Conservation (phyloP, 306 rosid genomes). For the Begonia fuchsioides region DNA sequence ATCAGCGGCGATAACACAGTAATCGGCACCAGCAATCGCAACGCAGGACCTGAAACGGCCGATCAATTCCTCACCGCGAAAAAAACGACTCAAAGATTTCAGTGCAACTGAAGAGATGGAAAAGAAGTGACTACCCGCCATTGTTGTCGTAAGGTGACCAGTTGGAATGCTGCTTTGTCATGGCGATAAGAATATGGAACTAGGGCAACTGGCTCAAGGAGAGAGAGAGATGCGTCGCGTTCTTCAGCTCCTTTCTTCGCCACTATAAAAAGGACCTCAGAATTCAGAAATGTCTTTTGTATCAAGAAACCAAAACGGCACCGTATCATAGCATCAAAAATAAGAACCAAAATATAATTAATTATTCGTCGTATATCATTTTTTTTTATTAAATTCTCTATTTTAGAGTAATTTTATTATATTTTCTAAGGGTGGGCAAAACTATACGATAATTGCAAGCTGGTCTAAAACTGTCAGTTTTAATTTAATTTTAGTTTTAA, state of each 20-base stretch:
- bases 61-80: background rate
- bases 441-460: too few species aligned
- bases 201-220: slow-evolving; percentile 8
- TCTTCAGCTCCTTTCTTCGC: background rate
- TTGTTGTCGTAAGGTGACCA: slow-evolving; percentile 97
- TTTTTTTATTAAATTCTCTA: too few species aligned
- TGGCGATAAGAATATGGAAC: slow-evolving; percentile 16
- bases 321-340: too few species aligned
- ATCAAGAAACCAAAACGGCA: slow-evolving; percentile 25
- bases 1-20: slow-evolving; percentile 88
- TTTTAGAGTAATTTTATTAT: too few species aligned
- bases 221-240: background rate
- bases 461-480: too few species aligned
- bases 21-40: slow-evolving; percentile 90
- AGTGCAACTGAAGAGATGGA: background rate
- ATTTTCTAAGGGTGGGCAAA: too few species aligned
- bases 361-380: too few species aligned
- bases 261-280: slow-evolving; percentile 11
- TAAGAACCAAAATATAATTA: too few species aligned
- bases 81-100: background rate
- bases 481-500: too few species aligned
- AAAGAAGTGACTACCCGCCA: slow-evolving; percentile 54
- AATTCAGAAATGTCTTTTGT: slow-evolving; percentile 30
- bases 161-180: slow-evolving; percentile 72
- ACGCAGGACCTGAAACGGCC: slow-evolving; percentile 53